Conservation (phyloP, 345 rosid genomes). For the Turritis glabra region DNA sequence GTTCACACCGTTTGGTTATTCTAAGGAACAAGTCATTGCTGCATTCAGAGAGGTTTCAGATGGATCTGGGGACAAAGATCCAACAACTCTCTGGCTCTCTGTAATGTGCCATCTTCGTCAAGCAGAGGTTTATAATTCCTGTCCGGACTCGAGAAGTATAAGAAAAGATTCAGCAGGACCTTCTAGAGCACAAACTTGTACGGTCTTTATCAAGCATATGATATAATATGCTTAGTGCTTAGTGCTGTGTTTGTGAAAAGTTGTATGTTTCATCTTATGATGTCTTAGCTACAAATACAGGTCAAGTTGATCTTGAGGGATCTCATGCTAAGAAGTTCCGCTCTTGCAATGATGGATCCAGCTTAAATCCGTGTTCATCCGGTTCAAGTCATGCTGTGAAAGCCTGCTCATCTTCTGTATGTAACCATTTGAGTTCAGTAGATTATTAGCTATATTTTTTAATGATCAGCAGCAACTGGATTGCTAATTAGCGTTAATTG, state of each 20-base stretch:
- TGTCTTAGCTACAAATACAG: conserved; percentile 41
- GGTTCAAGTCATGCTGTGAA: conserved; percentile 43
- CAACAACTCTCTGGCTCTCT: conserved; percentile 62
- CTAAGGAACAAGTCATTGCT: conserved; percentile 55
- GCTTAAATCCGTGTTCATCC: conserved; percentile 38
- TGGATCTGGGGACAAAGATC: conserved; percentile 55
- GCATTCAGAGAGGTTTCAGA: conserved; percentile 65
- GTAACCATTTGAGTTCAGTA: conserved; percentile 35
- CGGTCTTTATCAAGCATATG: conserved; percentile 16
- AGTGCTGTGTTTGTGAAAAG: background rate
- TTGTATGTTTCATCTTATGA: conserved; percentile 27
- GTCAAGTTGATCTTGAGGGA: conserved; percentile 47
- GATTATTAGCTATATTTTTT: background rate
- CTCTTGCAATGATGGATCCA: conserved; percentile 39
- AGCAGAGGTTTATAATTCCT: conserved; percentile 53
- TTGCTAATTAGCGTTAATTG: background rate
- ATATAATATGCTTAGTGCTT: background rate
- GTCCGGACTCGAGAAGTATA: conserved; percentile 35
- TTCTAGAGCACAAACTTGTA: conserved; percentile 26
- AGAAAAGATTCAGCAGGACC: conserved; percentile 32
- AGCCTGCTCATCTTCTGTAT: conserved; percentile 72
- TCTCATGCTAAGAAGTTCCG: conserved; percentile 37
- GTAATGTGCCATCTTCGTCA: conserved; percentile 72
- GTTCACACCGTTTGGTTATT: conserved; percentile 64
- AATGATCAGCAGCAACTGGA: background rate